phyloP scores from a whole-genome alignment of 2,329 filamentous ascomycete species.

The Aureobasidium melanogenum region DNA sequence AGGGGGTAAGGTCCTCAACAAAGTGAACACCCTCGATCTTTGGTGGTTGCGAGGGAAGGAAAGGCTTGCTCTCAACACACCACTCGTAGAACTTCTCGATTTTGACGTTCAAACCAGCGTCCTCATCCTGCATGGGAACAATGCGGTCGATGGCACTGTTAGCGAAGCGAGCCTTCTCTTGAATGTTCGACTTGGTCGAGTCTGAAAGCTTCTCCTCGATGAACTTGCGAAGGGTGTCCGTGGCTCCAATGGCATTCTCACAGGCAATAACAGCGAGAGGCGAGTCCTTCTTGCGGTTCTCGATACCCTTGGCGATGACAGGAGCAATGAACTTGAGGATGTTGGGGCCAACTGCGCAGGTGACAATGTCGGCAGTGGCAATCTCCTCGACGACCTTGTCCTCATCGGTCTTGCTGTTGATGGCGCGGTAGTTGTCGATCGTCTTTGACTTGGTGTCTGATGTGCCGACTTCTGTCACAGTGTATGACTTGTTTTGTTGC shows the following conservation, averaged over 20 bases:
- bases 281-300: slow-evolving; percentile 55
- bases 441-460: slow-evolving; percentile 72
- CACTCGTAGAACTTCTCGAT: slow-evolving; percentile 99
- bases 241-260: slow-evolving; percentile 95
- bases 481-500: slow-evolving; percentile 68
- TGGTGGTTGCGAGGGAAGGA: slow-evolving; percentile 61
- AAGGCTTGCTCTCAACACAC: slow-evolving; percentile 86
- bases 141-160: slow-evolving; percentile 99
- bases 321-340: slow-evolving; percentile 95
- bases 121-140: slow-evolving; percentile 76
- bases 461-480: slow-evolving; percentile 83
- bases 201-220: slow-evolving; percentile 63
- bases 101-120: slow-evolving; percentile 78
- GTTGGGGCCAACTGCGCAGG: slow-evolving; percentile 93
- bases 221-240: slow-evolving; percentile 72
- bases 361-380: slow-evolving; percentile 78
- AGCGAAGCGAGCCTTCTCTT: slow-evolving; percentile 75
- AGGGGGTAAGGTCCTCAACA: slow-evolving; percentile 84
- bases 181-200: slow-evolving; percentile 58
- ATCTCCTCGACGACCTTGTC: slow-evolving; percentile 77
- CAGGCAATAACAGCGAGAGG: slow-evolving; percentile 91
- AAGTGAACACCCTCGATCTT: slow-evolving; percentile 83
- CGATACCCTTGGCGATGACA: slow-evolving; percentile 88
- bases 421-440: slow-evolving; percentile 92
- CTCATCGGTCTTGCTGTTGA: slow-evolving; percentile 87